These are phyloP conservation scores for Aspergillus wentii DNA, from an alignment of 495 filamentous ascomycete genomes.

Conservation along the genomic window DNA sequence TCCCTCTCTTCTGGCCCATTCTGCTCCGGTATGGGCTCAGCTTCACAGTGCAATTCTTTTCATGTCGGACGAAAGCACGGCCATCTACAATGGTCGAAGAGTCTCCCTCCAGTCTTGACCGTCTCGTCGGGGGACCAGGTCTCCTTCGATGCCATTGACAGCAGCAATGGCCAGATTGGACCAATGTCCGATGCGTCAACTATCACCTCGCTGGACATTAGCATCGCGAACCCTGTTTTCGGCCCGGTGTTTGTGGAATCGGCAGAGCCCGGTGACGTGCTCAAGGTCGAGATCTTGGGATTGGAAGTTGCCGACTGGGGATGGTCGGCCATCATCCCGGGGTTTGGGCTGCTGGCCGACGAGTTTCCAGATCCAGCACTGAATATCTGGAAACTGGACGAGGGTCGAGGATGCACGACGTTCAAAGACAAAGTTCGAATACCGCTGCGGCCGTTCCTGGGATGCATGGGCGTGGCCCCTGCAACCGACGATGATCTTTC, in stretches of 20 bases:
- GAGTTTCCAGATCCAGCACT: conserved; percentile 39
- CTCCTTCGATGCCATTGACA: conserved; percentile 45
- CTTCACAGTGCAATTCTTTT: too few relatives aligned
- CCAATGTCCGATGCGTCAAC: conserved; percentile 29
- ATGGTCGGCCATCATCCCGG: conserved; percentile 47
- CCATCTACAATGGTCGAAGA: conserved; percentile 46
- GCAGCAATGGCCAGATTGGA: conserved; percentile 46
- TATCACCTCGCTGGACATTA: conserved; percentile 37
- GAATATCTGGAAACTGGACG: conserved; percentile 44
- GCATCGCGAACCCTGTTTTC: conserved; percentile 41
- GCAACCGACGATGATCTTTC: conserved; percentile 35
- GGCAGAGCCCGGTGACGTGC: conserved; percentile 45
- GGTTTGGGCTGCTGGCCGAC: conserved; percentile 44
- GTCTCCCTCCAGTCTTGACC: conserved; percentile 39
- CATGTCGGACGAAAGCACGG: conserved; percentile 35
- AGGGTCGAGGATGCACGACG: conserved; percentile 29
- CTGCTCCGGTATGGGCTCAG: too few relatives aligned
- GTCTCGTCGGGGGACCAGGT: conserved; percentile 39
- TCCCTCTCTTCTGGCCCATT: too few relatives aligned
- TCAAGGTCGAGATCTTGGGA: conserved; percentile 41
- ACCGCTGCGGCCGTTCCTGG: conserved; percentile 45
- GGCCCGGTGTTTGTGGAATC: conserved; percentile 42
- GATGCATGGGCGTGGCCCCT: conserved; percentile 47
- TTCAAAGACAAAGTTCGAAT: conserved; percentile 41
- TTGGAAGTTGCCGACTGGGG: conserved; percentile 42